Conservation (phyloP, 139 green algal genomes). For the Chlamydomonas sp. region DNA sequence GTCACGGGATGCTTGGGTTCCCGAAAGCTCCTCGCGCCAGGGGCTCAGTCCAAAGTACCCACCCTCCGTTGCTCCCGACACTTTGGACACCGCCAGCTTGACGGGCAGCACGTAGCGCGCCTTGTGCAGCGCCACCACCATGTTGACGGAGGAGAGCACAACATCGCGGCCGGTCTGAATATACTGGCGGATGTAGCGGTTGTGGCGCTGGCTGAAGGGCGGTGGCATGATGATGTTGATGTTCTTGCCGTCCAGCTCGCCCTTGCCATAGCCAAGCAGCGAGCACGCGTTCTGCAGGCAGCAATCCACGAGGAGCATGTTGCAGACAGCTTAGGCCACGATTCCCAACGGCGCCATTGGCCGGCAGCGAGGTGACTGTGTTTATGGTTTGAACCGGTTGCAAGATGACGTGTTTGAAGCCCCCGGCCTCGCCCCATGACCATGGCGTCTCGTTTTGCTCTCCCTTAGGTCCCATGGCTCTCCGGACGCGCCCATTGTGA, state of each 20-base stretch:
- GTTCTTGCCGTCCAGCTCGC: slow-evolving; percentile 48
- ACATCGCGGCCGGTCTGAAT: slow-evolving; percentile 36
- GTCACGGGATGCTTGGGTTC: too few species aligned
- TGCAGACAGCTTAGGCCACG: neutral
- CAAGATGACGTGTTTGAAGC: too few species aligned
- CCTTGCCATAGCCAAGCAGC: slow-evolving; percentile 44
- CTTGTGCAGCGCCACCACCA: slow-evolving; percentile 30
- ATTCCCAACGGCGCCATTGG: neutral
- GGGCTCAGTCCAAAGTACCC: neutral
- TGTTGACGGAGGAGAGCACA: slow-evolving; percentile 52
- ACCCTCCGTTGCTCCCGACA: slow-evolving; percentile 26
- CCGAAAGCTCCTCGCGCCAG: too few species aligned
- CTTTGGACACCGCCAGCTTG: slow-evolving; percentile 46
- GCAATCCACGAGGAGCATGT: neutral
- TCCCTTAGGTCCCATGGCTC: too few species aligned
- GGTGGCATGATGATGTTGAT: slow-evolving; percentile 45
- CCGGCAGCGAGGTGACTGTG: too few species aligned
- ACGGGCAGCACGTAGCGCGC: slow-evolving; percentile 37
- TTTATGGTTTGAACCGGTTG: too few species aligned
- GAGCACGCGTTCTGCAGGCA: slow-evolving; percentile 32
- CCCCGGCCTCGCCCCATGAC: too few species aligned
- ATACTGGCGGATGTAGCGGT: slow-evolving; percentile 49
- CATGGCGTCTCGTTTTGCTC: too few species aligned
- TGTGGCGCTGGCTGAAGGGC: slow-evolving; percentile 43
- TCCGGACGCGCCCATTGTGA: too few species aligned